These are phyloP conservation scores for Discostella stelligeroides DNA, from an alignment of 108 stramenopile genomes.

Conservation along the genomic window DNA sequence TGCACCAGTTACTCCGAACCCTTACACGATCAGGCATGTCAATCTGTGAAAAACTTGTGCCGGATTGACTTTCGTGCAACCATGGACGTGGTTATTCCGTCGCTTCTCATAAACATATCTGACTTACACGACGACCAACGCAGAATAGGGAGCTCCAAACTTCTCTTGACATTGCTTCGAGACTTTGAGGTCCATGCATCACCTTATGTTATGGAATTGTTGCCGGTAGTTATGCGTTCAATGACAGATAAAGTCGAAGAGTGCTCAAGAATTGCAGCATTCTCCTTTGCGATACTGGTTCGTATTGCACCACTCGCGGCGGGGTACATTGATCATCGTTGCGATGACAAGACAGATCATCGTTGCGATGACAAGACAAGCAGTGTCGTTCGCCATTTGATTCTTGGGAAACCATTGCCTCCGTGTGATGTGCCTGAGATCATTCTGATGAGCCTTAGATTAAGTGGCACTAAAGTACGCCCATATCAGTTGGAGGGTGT, in stretches of 20 bases:
- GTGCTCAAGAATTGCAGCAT: conserved; percentile 68
- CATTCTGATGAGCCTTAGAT: conserved; percentile 40
- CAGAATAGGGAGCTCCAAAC: conserved; percentile 39
- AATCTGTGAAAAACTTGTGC: conserved; percentile 43
- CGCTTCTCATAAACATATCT: conserved; percentile 19
- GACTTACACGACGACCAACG: conserved; percentile 41
- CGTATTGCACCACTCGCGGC: conserved; percentile 76
- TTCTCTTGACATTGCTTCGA: conserved; percentile 48
- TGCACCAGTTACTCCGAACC: conserved; percentile 23
- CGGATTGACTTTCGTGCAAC: conserved; percentile 22
- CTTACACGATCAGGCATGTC: conserved; percentile 27
- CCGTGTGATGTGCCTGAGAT: conserved; percentile 55
- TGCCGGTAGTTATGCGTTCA: conserved; percentile 76
- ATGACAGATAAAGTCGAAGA: conserved; percentile 70
- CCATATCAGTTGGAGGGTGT: conserved; percentile 89
- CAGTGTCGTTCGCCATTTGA: conserved; percentile 81
- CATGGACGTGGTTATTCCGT: conserved; percentile 33
- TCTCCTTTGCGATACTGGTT: conserved; percentile 75
- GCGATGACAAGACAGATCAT: neutral
- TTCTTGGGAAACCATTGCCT: conserved; percentile 81
- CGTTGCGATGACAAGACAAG: conserved; percentile 22
- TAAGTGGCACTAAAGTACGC: conserved; percentile 57
- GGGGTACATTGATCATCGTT: conserved; percentile 11
- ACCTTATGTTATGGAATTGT: conserved; percentile 68
- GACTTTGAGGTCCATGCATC: conserved; percentile 45